Evolutionary conservation across 2,329 filamentous ascomycete species (phyloP), one percentile per base, ranked within the genome.

Genomic region (Pseudopyricularia javanii): DNA sequence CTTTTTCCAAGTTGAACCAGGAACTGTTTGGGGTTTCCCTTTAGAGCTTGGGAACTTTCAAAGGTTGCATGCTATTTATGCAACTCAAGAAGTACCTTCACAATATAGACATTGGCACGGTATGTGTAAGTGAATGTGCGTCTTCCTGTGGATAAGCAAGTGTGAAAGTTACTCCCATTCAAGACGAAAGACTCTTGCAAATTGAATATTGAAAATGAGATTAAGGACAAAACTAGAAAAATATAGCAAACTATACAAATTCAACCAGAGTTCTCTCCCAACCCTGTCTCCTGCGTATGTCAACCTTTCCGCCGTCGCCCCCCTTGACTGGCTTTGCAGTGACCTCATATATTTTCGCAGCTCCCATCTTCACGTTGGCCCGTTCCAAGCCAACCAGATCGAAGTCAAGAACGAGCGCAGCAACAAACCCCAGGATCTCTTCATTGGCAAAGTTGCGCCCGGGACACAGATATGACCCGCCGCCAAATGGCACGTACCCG

Each of bases 391-490:
- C 40, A 12, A 45, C 20, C 3, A 45, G 12, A 20, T 45, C 40
- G 24, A 45, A 45, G 3, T 20, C 40, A 2, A 45, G 20, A 7
- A 45, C 20, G 17, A 45, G 20, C 22, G 40, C 40, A 17, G 52
- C 54, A 50, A 60, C 47, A n/a, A 62, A 40, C 3, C 56, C 62
- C 49, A 63, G 49, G 45, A 59, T 64, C 57, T 68, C 66, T 0
- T 61, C 55, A 12, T 61, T 53, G 1, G 65, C 65, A 51, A 67
- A 64, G 28, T 63, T 60, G 0, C 65, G 52, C 1, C 67, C 67
- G 0, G 67, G 68, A 43, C 64, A 68, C 0, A 65, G 55, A 48
- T 68, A 63, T 1, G 56, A 59, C 1, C 66, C 66, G 1, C 64
- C 66, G 1, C 66, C 66, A 47, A 67, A 68, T 1, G 66, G 64